Percentiles rank a stretch among this genome's conserved stretches.
phyloP scores from a whole-genome alignment of 1,284 basidiomycete genomes.

The Meira miltonrushii region DNA sequence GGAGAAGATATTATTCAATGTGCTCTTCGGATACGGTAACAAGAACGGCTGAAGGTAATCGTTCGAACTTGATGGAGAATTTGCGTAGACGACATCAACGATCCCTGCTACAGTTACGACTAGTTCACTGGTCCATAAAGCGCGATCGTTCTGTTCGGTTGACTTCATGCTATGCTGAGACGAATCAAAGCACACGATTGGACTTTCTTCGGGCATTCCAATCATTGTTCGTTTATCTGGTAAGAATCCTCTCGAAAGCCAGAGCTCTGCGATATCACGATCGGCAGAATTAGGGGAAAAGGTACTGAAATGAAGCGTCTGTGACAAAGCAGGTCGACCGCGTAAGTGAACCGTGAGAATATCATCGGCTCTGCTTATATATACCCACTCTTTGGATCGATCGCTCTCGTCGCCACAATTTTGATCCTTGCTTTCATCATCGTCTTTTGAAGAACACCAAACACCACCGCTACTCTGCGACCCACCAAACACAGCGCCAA shows the following conservation, averaged over 20 bases:
- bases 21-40: neutral
- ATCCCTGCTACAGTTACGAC: conserved; percentile 26
- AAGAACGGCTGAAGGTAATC: neutral
- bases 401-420: neutral
- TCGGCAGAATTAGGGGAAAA: conserved; percentile 48
- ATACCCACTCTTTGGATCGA: conserved; percentile 5
- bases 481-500: conserved; percentile 68
- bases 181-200: conserved; percentile 45
- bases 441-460: neutral
- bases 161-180: conserved; percentile 12
- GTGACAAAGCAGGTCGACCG: conserved; percentile 31
- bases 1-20: neutral
- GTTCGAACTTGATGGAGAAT: neutral
- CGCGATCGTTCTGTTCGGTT: conserved; percentile 3
- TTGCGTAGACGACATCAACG: conserved; percentile 40
- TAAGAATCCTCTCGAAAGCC: conserved; percentile 23
- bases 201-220: conserved; percentile 43
- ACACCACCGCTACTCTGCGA: neutral
- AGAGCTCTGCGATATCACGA: conserved; percentile 37
- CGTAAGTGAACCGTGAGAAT: conserved; percentile 47
- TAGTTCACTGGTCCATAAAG: conserved; percentile 31
- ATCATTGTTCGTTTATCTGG: conserved; percentile 26
- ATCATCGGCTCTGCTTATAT: conserved; percentile 32
- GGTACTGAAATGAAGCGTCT: conserved; percentile 46
- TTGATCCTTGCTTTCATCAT: neutral